Conservation (phyloP, 164 flowering plant genomes). For the Warburgia ugandensis region DNA sequence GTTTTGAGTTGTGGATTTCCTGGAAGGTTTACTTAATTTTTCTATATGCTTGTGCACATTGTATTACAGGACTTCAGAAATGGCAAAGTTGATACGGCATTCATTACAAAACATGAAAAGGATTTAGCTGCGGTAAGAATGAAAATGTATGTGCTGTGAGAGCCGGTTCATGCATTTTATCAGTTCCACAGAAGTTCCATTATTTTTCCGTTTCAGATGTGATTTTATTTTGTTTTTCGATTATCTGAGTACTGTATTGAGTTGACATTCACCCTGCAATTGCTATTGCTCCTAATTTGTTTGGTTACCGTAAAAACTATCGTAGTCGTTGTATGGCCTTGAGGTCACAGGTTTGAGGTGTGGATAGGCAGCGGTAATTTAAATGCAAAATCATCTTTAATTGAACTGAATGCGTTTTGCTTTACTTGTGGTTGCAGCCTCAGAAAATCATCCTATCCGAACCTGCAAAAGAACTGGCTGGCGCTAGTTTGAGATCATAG, state of each 20-base stretch:
- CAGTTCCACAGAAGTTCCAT: neutral
- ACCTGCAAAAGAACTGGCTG: constrained; percentile 14
- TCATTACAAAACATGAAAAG: constrained; percentile 87
- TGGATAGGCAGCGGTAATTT: too few species aligned
- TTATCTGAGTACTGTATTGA: too few species aligned
- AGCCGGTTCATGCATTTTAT: neutral
- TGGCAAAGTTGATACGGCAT: constrained; percentile 93
- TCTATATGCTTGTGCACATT: constrained; percentile 6
- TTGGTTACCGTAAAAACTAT: too few species aligned
- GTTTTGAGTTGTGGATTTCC: neutral
- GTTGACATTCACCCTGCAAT: too few species aligned
- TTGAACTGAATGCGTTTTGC: neutral
- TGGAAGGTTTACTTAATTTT: neutral
- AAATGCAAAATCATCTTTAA: neutral
- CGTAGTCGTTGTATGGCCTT: too few species aligned
- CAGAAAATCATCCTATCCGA: constrained; percentile 24
- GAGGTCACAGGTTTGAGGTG: too few species aligned
- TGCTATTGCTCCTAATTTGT: too few species aligned
- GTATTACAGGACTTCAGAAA: constrained; percentile 74
- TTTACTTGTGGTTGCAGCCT: constrained; percentile 29
- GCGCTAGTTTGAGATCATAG: constrained; percentile 17
- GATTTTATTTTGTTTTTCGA: neutral
- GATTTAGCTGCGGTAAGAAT: constrained; percentile 65
- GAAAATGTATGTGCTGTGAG: neutral
- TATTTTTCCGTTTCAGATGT: neutral